Evolutionary conservation across 805 yeast genomes (phyloP), one percentile per base, ranked within the genome.

Genomic region (Yarrowia divulgata): DNA sequence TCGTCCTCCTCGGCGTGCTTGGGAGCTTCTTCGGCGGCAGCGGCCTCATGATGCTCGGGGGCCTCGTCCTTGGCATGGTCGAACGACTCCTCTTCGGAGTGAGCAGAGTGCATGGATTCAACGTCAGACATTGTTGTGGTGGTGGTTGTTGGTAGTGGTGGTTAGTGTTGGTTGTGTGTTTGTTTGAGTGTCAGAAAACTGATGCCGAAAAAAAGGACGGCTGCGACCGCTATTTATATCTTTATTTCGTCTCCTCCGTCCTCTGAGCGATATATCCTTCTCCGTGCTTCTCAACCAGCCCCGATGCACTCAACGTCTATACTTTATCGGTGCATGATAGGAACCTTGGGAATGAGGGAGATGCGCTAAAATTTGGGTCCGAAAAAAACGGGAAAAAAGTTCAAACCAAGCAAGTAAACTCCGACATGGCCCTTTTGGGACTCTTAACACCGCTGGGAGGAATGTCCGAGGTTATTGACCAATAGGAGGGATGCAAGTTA

Each of bases 301-400:
- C 19, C 19, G 34, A 39, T n/a, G 49, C 64, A 32, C 49, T 13
- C 48, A 57, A 57, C 64, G 64, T 18, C 50, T 57, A 42, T 57
- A 57, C 64, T 57, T 57, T 57, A 57, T 57, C 64, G 64, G 49
- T 57, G 64, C 64, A 57, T 57, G 64, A 57, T 57, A 57, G 64
- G 49, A 57, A 57, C 19, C 14, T 37, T 39, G 29, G 45, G 55
- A 50, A 34, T 50, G 39, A n/a, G 37, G 18, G 14, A 10, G 49
- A 7, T 19, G 19, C 19, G 18, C 19, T 12, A 19, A n/a, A n/a
- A 7, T n/a, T 37, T 35, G n/a, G 18, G 35, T 32, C 32, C 43
- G 43, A 14, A 37, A 35, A 35, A 52, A 39, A 39, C n/a, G 37
- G 8, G 37, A 2, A 34, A 34, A 9, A 9, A 8, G 3, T 5